Evolutionary conservation across 164 flowering plant species (phyloP).

Genomic region (Echeveria elegans): DNA sequence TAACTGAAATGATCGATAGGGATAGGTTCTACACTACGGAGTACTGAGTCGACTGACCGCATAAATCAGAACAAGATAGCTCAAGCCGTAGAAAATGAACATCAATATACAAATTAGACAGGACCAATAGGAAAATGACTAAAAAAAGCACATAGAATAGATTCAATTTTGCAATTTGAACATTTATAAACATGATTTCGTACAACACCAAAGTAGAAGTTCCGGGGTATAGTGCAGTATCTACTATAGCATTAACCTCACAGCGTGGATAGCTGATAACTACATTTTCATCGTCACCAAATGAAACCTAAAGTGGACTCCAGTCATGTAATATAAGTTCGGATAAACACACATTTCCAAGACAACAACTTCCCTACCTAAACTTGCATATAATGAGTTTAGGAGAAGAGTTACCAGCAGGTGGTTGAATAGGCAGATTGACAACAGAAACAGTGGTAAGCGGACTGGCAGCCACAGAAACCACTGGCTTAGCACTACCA

Average conservation of each 20-base stretch:
- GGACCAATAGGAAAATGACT: not conserved
- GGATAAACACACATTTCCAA: not conserved
- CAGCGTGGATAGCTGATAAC: too few relatives aligned
- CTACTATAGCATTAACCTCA: not conserved
- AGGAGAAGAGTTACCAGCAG: constrained; percentile 17
- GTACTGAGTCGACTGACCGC: too few relatives aligned
- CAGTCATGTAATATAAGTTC: not conserved
- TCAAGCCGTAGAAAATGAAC: not conserved
- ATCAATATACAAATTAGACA: not conserved
- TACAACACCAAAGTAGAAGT: not conserved
- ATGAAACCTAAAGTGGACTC: not conserved
- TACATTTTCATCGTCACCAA: too few relatives aligned
- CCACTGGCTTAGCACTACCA: not conserved
- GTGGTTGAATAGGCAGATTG: constrained; percentile 18
- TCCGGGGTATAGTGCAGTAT: not conserved
- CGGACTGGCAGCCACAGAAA: constrained; percentile 21
- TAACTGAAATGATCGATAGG: not conserved
- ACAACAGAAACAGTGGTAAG: constrained; percentile 31
- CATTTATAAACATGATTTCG: not conserved
- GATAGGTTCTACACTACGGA: not conserved
- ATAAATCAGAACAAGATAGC: not conserved
- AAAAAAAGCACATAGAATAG: not conserved
- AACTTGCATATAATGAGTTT: too few relatives aligned
- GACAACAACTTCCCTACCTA: too few relatives aligned
- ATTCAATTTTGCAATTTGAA: not conserved